Base-by-base conservation (phyloP, 371 early-diverging fungal genomes). In the Gilbertella persicaria region DNA sequence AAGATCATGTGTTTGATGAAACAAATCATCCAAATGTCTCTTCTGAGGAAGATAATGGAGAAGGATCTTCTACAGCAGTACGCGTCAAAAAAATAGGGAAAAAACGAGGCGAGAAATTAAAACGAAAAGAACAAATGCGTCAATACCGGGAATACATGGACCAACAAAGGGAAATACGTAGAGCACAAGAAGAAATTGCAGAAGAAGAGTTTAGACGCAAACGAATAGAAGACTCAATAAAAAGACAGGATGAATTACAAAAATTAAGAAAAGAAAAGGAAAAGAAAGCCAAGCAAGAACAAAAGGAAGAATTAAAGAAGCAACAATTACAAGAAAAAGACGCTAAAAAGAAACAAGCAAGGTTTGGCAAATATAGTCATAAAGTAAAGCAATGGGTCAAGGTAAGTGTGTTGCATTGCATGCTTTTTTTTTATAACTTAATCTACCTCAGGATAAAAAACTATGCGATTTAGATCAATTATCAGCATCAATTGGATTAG, bases 81-180 rank as follows among this genome's bases (percentile, higher is more conserved):
- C 67, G 69, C 3, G 55, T 78, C 5, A 72, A 59, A 50, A 74
- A 67, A 51, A 62, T 79, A 29, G 82, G 82, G n/a, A 79, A 76
- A 39, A 82, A 82, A 47, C 62, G 69, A 51, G 82, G 77, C 0
- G 77, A 79, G 38, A 79, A 76, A 43, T 33, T 82, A 28, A 65
- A 61, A 21, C 62, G 78, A 53, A 82, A 79, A 45, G 80, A 82
- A 46, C 74, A 78, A 28, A 78, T 72, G 77, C 66, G 82, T 40
- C 78, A 75, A 20, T 82, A 82, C 47, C 66, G 67, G 28, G 80
- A 79, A 68, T 72, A 72, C 35, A 57, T 75, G 63, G 63, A 67
- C 16, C 72, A 70, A 13, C 76, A 72, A 46, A 54, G 60, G 1
- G 66, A 72, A 17, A 13, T 62, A 19, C 54, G 73, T 35, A 50